Evolutionary conservation across 192 early-diverging fungal genomes (phyloP), one percentile per base, ranked within the genome.

Genomic region (Helicostylum pulchrum): DNA sequence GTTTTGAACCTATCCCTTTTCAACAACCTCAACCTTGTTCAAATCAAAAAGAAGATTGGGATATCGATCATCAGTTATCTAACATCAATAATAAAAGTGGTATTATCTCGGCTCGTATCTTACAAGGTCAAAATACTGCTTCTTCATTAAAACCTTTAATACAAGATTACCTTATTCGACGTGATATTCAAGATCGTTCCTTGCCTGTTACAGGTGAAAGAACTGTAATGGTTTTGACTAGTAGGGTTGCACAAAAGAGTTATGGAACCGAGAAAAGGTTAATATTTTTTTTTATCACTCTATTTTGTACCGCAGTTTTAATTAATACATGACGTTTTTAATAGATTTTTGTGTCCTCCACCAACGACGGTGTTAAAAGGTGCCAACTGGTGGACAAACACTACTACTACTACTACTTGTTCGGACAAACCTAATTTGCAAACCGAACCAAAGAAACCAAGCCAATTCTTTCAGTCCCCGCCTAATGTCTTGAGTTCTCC

Each of bases 221-320:
- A 48, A 84, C 83, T 68, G 80, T 94, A 10, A 73, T 93, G 68
- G 82, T 96, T n/a, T 70, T 91, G 48, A 92, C 91, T 21, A 86
- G 90, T 19, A 91, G 89, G 47, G 94, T 94, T 1, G 94, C 88
- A 2, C 94, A 97, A 78, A 97, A 97, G 59, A 90, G 88, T 5
- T 97, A 97, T 64, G 95, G 93, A n/a, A 90, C 87, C 32, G 95
- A 97, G 68, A 95, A 94, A 77, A 82, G 94, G 78, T 85, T 67
- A n/a, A n/a, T n/a, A n/a, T n/a, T n/a, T n/a, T n/a, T n/a, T n/a
- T n/a, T n/a, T n/a, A n/a, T n/a, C n/a, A n/a, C n/a, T n/a, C n/a
- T n/a, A n/a, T n/a, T n/a, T n/a, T n/a, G n/a, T n/a, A n/a, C n/a
- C 10, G 11, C 45, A 14, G 45, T 7, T 17, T 3, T 26, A 3